phyloP scores from a whole-genome alignment of 73 alveolate species.

The Paramecium octaurelia region DNA sequence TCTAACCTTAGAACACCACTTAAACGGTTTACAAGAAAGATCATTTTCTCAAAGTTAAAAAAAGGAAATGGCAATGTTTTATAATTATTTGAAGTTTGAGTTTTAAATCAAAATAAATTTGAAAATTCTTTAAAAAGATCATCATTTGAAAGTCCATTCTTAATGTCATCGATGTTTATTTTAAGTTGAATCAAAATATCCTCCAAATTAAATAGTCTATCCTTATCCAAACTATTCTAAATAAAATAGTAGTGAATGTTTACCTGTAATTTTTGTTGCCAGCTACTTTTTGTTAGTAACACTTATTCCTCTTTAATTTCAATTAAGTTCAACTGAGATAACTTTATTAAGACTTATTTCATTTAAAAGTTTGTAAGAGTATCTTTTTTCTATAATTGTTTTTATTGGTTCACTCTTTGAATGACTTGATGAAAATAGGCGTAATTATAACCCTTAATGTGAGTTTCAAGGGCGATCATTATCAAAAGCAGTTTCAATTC shows the following conservation, averaged over 20 bases:
- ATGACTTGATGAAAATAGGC: not conserved
- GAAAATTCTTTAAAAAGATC: constrained; percentile 57
- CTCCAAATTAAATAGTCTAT: constrained; percentile 81
- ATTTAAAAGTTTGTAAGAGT: not conserved
- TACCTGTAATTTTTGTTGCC: not conserved
- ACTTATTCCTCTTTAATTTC: not conserved
- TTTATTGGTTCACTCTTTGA: not conserved
- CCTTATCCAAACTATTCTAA: constrained; percentile 66
- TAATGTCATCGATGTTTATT: constrained; percentile 71
- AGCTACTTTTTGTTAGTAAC: not conserved
- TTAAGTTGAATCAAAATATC: constrained; percentile 83
- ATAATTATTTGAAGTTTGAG: not conserved
- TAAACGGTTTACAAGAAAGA: no score
- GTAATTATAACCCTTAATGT: not conserved
- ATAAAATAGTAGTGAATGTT: not conserved
- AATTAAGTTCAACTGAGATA: not conserved
- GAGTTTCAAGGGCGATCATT: constrained; percentile 49
- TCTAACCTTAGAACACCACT: no score
- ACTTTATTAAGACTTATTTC: not conserved
- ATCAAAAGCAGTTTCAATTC: not conserved
- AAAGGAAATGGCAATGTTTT: not conserved
- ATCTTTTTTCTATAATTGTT: not conserved
- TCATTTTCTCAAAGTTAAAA: not conserved
- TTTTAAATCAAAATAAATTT: not conserved
- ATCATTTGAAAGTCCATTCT: constrained; percentile 71